A percentile compares a stretch with the other conserved stretches of the same genome.
These are phyloP conservation scores for Collariella sp. DNA, from an alignment of 495 filamentous ascomycete species.

Conservation along the genomic window DNA sequence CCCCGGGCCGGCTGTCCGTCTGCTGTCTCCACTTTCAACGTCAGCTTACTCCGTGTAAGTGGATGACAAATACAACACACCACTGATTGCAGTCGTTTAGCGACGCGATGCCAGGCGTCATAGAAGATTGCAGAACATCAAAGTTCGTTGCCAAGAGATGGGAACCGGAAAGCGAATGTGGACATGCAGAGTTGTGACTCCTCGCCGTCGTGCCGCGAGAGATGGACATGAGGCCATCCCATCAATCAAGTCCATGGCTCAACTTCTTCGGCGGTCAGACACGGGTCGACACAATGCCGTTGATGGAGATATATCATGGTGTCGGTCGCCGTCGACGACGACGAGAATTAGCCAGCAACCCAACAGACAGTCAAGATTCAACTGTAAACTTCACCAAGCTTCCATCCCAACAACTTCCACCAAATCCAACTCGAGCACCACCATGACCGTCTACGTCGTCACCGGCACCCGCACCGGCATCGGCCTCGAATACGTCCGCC, in stretches of 20 bases:
- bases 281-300: not conserved
- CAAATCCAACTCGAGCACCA: slow-evolving; percentile 1
- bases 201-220: not conserved
- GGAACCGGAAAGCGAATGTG: not conserved
- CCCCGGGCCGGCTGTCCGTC: not conserved
- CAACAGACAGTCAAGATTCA: too few relatives aligned
- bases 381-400: not conserved
- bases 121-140: not conserved
- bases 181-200: not conserved
- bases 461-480: slow-evolving; percentile 46
- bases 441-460: slow-evolving; percentile 43
- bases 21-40: not conserved
- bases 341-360: not conserved
- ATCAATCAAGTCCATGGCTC: not conserved
- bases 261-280: not conserved
- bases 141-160: not conserved
- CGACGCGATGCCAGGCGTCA: not conserved
- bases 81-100: not conserved
- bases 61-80: not conserved
- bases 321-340: not conserved
- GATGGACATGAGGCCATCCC: not conserved
- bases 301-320: not conserved
- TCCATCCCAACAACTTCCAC: not conserved
- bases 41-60: not conserved
- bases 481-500: slow-evolving; percentile 43